Conservation (phyloP, 2,329 filamentous ascomycete species). For the Gremmenia infestans region DNA sequence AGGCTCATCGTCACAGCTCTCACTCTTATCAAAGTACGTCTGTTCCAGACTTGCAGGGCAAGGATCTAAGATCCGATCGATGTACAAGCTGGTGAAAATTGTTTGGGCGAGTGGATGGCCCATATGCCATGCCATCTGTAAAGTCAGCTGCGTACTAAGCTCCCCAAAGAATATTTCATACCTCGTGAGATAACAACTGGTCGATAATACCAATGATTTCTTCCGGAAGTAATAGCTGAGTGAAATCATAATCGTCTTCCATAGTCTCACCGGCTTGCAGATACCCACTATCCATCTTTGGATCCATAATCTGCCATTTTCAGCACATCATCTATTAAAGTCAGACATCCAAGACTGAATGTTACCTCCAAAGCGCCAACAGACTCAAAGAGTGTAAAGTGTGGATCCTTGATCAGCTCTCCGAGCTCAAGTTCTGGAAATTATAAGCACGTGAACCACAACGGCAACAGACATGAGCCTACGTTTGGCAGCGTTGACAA, state of each 20-base stretch:
- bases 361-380: slow-evolving; percentile 76
- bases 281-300: slow-evolving; percentile 97
- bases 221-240: slow-evolving; percentile 61
- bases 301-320: slow-evolving; percentile 80
- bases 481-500: slow-evolving; percentile 50
- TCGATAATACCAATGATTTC: slow-evolving; percentile 93
- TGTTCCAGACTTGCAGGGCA: slow-evolving; percentile 54
- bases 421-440: slow-evolving; percentile 66
- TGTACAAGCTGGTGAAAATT: slow-evolving; percentile 85
- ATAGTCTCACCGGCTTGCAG: slow-evolving; percentile 73
- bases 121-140: slow-evolving; percentile 88
- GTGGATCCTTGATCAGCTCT: slow-evolving; percentile 87
- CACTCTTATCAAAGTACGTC: slow-evolving; percentile 22
- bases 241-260: slow-evolving; percentile 76
- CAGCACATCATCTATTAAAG: not conserved
- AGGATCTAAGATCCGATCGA: slow-evolving; percentile 76
- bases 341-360: not conserved
- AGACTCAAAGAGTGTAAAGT: slow-evolving; percentile 90
- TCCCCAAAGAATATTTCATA: slow-evolving; percentile 32
- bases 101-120: slow-evolving; percentile 96
- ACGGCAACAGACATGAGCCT: slow-evolving; percentile 22
- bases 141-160: slow-evolving; percentile 5
- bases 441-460: slow-evolving; percentile 21
- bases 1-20: slow-evolving; percentile 32
- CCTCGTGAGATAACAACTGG: slow-evolving; percentile 83